phyloP scores from a whole-genome alignment of 2,329 filamentous ascomycete genomes.

The Xylariaceae sp. region DNA sequence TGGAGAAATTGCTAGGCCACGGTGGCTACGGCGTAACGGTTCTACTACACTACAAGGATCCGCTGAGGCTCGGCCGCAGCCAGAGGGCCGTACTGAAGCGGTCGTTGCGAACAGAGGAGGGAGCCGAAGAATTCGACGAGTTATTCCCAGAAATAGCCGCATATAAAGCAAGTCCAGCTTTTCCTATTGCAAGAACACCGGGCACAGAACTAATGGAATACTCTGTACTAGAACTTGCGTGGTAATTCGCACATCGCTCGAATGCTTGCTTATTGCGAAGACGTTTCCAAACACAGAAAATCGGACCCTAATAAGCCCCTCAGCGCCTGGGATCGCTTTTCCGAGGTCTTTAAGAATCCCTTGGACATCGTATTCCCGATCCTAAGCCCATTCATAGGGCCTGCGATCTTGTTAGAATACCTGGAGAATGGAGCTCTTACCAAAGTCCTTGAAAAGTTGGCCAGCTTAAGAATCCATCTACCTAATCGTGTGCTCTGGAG shows the following conservation, averaged over 20 bases:
- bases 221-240: background rate
- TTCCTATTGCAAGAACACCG: background rate
- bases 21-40: slow-evolving; percentile 8
- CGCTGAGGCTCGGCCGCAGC: background rate
- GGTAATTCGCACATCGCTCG: slow-evolving; percentile 3
- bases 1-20: slow-evolving; percentile 9
- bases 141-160: background rate
- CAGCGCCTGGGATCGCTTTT: background rate
- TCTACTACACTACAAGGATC: slow-evolving; percentile 5
- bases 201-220: background rate
- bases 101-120: background rate
- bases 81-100: slow-evolving; percentile 13
- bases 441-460: background rate
- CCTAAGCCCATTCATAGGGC: background rate
- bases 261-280: background rate
- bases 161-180: background rate
- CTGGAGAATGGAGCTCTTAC: slow-evolving; percentile 4
- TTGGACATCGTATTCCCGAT: background rate
- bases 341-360: background rate
- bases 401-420: slow-evolving; percentile 14
- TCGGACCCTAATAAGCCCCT: background rate
- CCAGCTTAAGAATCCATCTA: background rate
- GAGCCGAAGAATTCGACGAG: background rate
- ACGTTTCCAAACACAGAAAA: background rate
- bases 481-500: slow-evolving; percentile 17